phyloP scores from a whole-genome alignment of 2,329 filamentous ascomycete species.

The Aspergillus viridinutans region DNA sequence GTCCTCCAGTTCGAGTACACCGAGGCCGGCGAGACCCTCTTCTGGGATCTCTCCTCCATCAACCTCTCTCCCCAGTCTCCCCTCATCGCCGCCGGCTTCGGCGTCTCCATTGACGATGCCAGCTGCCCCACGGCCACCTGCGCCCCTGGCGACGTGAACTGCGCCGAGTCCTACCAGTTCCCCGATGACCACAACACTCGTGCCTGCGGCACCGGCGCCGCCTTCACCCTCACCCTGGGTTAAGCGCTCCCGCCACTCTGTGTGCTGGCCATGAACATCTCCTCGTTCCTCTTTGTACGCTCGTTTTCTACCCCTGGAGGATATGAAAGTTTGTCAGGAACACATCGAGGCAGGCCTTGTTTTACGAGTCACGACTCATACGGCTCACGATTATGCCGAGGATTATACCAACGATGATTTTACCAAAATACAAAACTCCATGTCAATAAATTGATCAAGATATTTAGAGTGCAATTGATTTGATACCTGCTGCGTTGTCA shows the following conservation, averaged over 20 bases:
- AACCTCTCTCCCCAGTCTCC: constrained; percentile 19
- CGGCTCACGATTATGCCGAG: neutral
- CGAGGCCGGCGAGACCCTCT: constrained; percentile 19
- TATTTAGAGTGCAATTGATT: neutral
- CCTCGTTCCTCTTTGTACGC: neutral
- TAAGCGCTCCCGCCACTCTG: neutral
- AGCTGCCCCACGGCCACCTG: constrained; percentile 22
- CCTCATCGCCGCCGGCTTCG: constrained; percentile 23
- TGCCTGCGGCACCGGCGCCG: constrained; percentile 17
- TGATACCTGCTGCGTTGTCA: no score
- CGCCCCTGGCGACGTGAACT: constrained; percentile 21
- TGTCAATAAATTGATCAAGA: neutral
- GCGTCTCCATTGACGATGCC: constrained; percentile 19
- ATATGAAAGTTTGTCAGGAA: neutral
- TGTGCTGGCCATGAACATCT: neutral
- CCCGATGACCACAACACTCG: constrained; percentile 26
- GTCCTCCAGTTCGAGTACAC: constrained; percentile 34
- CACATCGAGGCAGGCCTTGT: neutral
- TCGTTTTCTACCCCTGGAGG: neutral
- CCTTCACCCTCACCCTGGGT: constrained; percentile 38
- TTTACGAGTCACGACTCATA: neutral
- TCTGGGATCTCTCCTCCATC: constrained; percentile 31
- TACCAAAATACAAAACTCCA: neutral
- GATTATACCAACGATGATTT: neutral
- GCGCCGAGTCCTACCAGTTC: constrained; percentile 25